Percentiles rank a stretch among this genome's conserved stretches.
phyloP scores from a whole-genome alignment of 495 filamentous ascomycete species.

The Neurospora terricola region DNA sequence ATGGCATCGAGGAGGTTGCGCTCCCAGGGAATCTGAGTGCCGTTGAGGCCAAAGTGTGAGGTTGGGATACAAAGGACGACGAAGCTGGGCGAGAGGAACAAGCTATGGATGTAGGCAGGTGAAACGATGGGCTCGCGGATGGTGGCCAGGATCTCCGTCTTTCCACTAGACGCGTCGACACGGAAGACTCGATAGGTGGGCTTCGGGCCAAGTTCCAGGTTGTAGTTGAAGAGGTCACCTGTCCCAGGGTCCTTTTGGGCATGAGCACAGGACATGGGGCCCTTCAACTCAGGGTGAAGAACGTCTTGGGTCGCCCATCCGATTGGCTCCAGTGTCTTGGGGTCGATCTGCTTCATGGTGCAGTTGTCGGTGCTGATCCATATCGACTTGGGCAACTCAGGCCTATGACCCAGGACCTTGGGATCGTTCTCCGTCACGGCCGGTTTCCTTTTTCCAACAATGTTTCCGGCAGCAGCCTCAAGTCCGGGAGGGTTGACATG shows the following conservation, averaged over 20 bases:
- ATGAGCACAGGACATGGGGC: constrained; percentile 54
- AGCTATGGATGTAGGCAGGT: constrained; percentile 63
- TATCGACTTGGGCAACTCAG: constrained; percentile 33
- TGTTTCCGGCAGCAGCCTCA: constrained; percentile 35
- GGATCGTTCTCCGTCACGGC: neutral
- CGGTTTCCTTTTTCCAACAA: neutral
- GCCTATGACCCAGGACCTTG: constrained; percentile 4
- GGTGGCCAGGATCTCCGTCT: constrained; percentile 60
- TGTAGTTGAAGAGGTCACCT: constrained; percentile 72
- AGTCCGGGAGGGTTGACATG: constrained; percentile 37
- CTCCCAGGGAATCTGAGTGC: constrained; percentile 43
- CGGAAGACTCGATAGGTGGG: constrained; percentile 54
- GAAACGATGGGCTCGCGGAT: constrained; percentile 37
- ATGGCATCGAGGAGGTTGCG: constrained; percentile 50
- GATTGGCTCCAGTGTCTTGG: constrained; percentile 60
- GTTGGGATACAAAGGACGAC: constrained; percentile 56
- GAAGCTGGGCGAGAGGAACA: constrained; percentile 55
- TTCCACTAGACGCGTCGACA: constrained; percentile 47
- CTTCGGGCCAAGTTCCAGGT: constrained; percentile 40
- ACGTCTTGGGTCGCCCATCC: constrained; percentile 43
- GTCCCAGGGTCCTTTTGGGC: constrained; percentile 59
- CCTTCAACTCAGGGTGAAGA: constrained; percentile 58
- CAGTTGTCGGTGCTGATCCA: constrained; percentile 52
- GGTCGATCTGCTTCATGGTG: constrained; percentile 50
- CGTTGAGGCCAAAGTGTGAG: constrained; percentile 37